phyloP scores from a whole-genome alignment of 345 rosid genomes.

The Salix koriyanagi region DNA sequence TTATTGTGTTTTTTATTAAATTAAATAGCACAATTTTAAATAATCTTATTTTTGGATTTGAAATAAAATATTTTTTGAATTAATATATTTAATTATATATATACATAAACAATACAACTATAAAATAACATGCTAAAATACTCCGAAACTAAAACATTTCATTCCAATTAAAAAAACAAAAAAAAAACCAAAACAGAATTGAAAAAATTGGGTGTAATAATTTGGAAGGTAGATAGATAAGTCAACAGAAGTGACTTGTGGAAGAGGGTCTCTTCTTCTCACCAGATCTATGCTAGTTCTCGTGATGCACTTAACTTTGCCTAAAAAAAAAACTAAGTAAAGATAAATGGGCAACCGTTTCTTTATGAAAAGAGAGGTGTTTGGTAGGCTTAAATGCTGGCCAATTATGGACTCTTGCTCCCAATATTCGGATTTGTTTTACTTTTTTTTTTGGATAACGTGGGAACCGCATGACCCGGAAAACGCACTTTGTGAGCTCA shows the following conservation, averaged over 20 bases:
- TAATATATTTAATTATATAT: too few relatives aligned
- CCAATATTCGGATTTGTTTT: too few relatives aligned
- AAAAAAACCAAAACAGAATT: too few relatives aligned
- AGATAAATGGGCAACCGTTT: neutral
- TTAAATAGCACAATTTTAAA: too few relatives aligned
- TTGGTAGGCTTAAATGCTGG: slow-evolving; percentile 31
- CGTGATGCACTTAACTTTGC: neutral
- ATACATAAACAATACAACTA: too few relatives aligned
- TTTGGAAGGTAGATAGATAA: neutral
- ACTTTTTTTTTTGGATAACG: too few relatives aligned
- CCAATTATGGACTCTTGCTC: neutral
- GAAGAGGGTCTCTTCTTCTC: neutral
- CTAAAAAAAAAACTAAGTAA: slow-evolving; percentile 10
- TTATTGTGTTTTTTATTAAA: too few relatives aligned
- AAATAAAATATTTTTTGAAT: too few relatives aligned
- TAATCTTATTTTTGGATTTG: too few relatives aligned
- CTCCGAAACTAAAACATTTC: accelerated
- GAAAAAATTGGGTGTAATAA: neutral
- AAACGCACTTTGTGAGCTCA: too few relatives aligned
- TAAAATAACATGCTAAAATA: accelerated
- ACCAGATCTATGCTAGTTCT: neutral
- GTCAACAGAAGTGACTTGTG: slow-evolving; percentile 15
- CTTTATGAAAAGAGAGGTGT: neutral
- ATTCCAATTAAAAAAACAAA: too few relatives aligned
- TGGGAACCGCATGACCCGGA: too few relatives aligned